Percentiles rank a stretch among this genome's conserved stretches.
Evolutionary conservation across 2,329 filamentous ascomycete species (phyloP).

Genomic region (Verruconis gallopava): DNA sequence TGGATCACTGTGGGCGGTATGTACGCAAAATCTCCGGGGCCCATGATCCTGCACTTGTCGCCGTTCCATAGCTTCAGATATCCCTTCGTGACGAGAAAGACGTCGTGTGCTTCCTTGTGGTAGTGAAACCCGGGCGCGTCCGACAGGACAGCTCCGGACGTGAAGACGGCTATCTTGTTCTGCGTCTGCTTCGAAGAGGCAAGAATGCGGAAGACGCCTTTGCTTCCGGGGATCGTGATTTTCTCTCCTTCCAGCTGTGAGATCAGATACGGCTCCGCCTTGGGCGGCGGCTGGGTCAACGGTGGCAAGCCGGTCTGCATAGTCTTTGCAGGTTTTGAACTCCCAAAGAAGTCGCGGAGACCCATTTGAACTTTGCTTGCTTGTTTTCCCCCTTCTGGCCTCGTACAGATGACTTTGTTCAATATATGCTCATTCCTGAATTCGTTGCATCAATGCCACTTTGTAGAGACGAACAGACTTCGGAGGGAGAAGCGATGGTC

Average conservation of each 20-base stretch:
- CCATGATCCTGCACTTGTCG: conserved; percentile 41
- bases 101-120: conserved; percentile 40
- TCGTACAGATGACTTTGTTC: no score
- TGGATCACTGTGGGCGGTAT: conserved; percentile 43
- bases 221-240: conserved; percentile 37
- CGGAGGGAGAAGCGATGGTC: no score
- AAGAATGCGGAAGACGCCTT: conserved; percentile 37
- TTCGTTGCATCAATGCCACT: no score
- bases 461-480: no score
- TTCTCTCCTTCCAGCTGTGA: conserved; percentile 36
- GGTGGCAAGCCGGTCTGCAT: neutral
- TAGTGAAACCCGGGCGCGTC: conserved; percentile 39
- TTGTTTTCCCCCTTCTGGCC: no score
- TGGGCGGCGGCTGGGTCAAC: conserved; percentile 22
- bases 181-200: conserved; percentile 37
- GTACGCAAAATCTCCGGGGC: conserved; percentile 44
- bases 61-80: conserved; percentile 44
- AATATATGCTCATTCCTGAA: no score
- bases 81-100: conserved; percentile 42
- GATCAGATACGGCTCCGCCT: conserved; percentile 32
- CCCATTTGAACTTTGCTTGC: no score
- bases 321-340: conserved; percentile 7
- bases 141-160: conserved; percentile 31
- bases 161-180: conserved; percentile 36
- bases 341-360: neutral